phyloP scores from a whole-genome alignment of 441 rosid species.

The Eutrema salsugineum region DNA sequence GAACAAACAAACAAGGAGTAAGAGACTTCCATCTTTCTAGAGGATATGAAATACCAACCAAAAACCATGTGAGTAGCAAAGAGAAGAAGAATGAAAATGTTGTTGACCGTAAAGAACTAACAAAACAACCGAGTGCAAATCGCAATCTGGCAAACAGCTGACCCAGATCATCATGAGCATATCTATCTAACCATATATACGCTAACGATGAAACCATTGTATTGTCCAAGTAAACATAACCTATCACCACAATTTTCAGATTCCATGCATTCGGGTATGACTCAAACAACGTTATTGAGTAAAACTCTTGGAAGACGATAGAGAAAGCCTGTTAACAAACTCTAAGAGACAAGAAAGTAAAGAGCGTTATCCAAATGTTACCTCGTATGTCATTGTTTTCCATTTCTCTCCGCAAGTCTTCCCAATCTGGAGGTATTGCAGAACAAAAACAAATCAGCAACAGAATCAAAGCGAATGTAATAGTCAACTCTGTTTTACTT shows the following conservation, averaged over 20 bases:
- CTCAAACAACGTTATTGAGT: background rate
- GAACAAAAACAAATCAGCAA: background rate
- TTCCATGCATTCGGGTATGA: background rate
- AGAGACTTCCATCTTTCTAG: slow-evolving; percentile 42
- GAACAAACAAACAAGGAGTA: slow-evolving; percentile 6
- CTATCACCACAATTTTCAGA: background rate
- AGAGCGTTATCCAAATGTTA: background rate
- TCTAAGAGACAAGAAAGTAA: background rate
- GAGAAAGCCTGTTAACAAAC: background rate
- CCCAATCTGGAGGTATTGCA: slow-evolving; percentile 57
- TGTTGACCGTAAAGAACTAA: background rate
- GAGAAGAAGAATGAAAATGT: background rate
- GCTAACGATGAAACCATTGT: background rate
- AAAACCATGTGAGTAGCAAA: background rate
- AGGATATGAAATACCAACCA: background rate
- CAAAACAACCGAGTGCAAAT: background rate
- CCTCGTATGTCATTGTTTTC: slow-evolving; percentile 90
- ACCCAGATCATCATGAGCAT: background rate
- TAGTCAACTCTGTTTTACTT: background rate
- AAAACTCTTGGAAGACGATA: background rate
- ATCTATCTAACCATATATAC: background rate
- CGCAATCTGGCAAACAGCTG: background rate
- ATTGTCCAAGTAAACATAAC: background rate
- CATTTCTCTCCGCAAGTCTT: slow-evolving; percentile 98
- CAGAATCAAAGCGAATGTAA: background rate